Base-by-base conservation (phyloP, 2,329 filamentous ascomycete genomes). In the Aspergillus proliferans region DNA sequence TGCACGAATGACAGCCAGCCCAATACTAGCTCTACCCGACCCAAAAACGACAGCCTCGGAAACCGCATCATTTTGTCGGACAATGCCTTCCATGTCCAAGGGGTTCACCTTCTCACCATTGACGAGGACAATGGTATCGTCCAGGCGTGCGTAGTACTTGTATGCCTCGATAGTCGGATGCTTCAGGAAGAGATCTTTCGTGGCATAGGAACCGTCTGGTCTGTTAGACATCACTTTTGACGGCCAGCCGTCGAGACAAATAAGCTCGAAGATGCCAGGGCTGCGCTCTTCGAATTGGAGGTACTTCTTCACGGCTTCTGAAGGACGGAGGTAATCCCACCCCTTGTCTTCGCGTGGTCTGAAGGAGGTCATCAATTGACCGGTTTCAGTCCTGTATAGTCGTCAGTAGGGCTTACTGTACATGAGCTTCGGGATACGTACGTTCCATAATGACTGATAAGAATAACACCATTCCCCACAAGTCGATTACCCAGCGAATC, bases 351-450 rank as follows among this genome's bases (percentile, higher is more conserved):
- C 74, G 2, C 62, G 59, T 0, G 74, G 70, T 8, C 82, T 70
- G 53, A 78, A 76, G 0, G 80, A 82, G 1, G 79, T 83, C 78
- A 83, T 83, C 12, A 85, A 62, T 56, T 81, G 76, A 5, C 81
- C 81, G 1, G 76, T 79, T 59, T 86, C 82, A 0, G 82, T 85
- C 2, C 75, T 78, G 14, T 40, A 12, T 30, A 7, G 26, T 12
- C 26, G 10, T 30, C 7, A 30, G 26, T 2, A 30, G 5, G 26
- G 10, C 1, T 30, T 30, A 12, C 9, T 30, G 4, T 30, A 30
- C 3, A 12, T 12, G 10, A 30, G 26, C 26, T 12, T 30, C 12
- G 10, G 12, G 4, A 40, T 40, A 72, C 75, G 64, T 52, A 77
- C 74, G 78, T 72, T 58, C 81, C 81, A 48, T 82, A 84, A 50